These are phyloP conservation scores for Vachellia collinsii DNA, from an alignment of 306 rosid genomes.

Conservation along the genomic window DNA sequence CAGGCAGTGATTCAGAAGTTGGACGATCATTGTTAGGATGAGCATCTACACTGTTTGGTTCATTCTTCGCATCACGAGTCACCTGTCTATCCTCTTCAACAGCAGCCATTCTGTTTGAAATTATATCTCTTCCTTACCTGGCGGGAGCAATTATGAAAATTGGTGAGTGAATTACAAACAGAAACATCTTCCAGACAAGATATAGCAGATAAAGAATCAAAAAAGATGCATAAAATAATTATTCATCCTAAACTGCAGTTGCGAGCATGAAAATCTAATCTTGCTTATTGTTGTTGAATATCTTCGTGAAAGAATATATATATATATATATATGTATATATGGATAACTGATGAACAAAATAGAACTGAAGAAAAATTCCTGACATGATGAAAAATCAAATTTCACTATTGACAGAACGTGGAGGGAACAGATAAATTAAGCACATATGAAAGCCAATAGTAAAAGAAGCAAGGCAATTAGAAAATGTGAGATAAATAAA, in stretches of 20 bases:
- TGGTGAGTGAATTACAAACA: background rate
- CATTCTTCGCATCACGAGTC: slow-evolving; percentile 32
- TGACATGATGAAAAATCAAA: slow-evolving; percentile 12
- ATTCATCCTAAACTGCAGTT: slow-evolving; percentile 16
- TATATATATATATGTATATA: background rate
- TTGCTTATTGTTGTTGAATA: background rate
- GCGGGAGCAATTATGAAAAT: slow-evolving; percentile 20
- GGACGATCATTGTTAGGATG: slow-evolving; percentile 34
- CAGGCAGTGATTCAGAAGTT: slow-evolving; percentile 28
- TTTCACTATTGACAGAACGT: background rate
- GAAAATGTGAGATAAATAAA: background rate
- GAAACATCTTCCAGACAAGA: background rate
- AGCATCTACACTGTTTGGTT: slow-evolving; percentile 28
- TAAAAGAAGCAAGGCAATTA: background rate
- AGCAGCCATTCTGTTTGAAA: slow-evolving; percentile 48
- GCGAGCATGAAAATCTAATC: background rate
- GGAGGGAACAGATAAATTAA: background rate
- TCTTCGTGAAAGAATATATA: background rate
- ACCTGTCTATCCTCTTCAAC: slow-evolving; percentile 55
- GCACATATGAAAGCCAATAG: background rate
- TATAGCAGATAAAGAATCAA: slow-evolving; percentile 1
- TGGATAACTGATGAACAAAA: background rate
- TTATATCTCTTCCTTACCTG: slow-evolving; percentile 42
- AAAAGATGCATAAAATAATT: slow-evolving; percentile 9
- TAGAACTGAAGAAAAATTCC: background rate